These are phyloP conservation scores for Trichoderma reesei DNA, from an alignment of 495 filamentous ascomycete species.

Conservation along the genomic window DNA sequence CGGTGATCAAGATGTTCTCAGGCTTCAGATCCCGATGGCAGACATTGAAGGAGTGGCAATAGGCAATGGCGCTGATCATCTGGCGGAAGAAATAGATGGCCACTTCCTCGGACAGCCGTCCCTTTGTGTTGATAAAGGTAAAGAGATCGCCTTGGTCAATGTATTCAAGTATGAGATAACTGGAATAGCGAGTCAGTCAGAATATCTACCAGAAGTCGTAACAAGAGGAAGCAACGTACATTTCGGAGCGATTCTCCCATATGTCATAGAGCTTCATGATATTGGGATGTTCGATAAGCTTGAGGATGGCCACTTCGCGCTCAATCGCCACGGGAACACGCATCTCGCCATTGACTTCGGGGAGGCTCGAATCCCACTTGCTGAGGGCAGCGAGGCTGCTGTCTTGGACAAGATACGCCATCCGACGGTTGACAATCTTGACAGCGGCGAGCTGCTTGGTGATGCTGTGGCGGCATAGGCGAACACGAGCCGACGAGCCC, in stretches of 20 bases:
- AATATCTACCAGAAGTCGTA: constrained; percentile 5
- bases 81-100: constrained; percentile 82
- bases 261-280: constrained; percentile 88
- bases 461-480: constrained; percentile 64
- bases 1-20: constrained; percentile 86
- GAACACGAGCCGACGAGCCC: constrained; percentile 75
- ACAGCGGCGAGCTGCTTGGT: constrained; percentile 74
- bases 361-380: constrained; percentile 30
- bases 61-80: constrained; percentile 82
- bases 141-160: constrained; percentile 88
- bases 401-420: constrained; percentile 58
- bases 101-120: constrained; percentile 63
- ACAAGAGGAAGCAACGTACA: constrained; percentile 48
- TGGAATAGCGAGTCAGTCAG: constrained; percentile 28
- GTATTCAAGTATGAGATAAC: constrained; percentile 95
- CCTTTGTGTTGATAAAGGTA: constrained; percentile 59
- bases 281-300: constrained; percentile 85
- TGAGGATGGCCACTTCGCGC: constrained; percentile 91
- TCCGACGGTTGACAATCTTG: constrained; percentile 83
- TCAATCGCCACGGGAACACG: constrained; percentile 81
- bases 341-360: constrained; percentile 45
- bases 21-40: constrained; percentile 95
- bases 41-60: constrained; percentile 87
- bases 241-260: constrained; percentile 88
- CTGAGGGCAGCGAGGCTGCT: constrained; percentile 70